Base-by-base conservation (phyloP, 495 filamentous ascomycete genomes). In the Penicillium soppii region DNA sequence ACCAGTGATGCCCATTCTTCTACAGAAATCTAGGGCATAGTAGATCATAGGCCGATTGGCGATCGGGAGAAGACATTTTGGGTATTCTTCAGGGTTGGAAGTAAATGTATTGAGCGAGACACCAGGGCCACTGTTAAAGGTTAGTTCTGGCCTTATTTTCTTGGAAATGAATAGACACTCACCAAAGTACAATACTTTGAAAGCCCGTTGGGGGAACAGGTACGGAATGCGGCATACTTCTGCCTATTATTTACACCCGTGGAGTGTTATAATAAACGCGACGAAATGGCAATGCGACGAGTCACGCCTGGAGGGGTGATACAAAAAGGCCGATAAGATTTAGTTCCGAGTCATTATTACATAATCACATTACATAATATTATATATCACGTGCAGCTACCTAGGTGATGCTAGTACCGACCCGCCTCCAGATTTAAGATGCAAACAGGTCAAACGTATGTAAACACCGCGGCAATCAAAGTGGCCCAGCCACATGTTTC, bases 41-140 rank as follows among this genome's bases (percentile, higher is more conserved):
- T 87, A 96, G 27, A 98, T 81, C 94, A 97, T 96, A 0, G 92
- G 92, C 48, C 91, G 78, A 69, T 97, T 97, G 48, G 92, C 94
- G 44, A 97, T 87, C 7, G 91, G 91, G 21, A 97, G 74, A 7
- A 98, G 81, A 40, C 88, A 89, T 72, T 97, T 98, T 7, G 55
- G 58, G 22, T 43, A 52, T 60, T 95, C 90, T 66, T 92, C 87
- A 4, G 92, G 87, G 47, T 88, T 89, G 7, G 89, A 84, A 3
- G 91, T 96, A 70, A 97, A 96, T 0, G 95, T 96, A 30, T 87
- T 88, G 47, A 97, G 86, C 2, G 87, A 92, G 12, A 88, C 85
- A 46, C 95, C 94, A 40, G 92, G 91, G 1, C 92, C 56, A 50
- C 62, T 36, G 20, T 47, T 47, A 15, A 4, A 23, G 15, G 44